Percentiles rank a stretch among this genome's conserved stretches.
phyloP scores from a whole-genome alignment of 305 asterid genomes.

The Ruellia speciosa region DNA sequence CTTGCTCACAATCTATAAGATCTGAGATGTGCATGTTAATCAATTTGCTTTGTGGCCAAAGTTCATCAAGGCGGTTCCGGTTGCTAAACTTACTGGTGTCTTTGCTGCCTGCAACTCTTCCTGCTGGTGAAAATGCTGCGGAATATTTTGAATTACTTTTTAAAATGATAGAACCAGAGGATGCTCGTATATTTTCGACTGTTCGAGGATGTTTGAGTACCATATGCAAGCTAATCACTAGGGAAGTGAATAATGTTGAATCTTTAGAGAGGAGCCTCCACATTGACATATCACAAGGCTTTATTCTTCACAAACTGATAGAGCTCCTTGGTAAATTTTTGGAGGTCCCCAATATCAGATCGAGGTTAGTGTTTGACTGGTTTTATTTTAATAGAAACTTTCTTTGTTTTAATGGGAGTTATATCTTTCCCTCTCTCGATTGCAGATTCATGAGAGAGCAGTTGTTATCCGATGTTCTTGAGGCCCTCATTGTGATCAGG shows the following conservation, averaged over 20 bases:
- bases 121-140: constrained; percentile 96
- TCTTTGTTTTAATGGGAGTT: constrained; percentile 4
- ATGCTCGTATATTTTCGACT: constrained; percentile 89
- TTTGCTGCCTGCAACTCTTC: constrained; percentile 82
- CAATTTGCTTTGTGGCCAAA: constrained; percentile 88
- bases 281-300: constrained; percentile 95
- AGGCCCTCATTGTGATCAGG: constrained; percentile 95
- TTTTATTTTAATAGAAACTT: constrained; percentile 13
- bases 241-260: constrained; percentile 78
- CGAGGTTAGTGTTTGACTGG: constrained; percentile 46
- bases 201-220: constrained; percentile 78
- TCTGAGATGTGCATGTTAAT: constrained; percentile 98
- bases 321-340: constrained; percentile 96
- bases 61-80: constrained; percentile 77
- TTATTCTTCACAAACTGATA: constrained; percentile 94
- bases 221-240: constrained; percentile 71
- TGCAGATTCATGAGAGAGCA: constrained; percentile 89
- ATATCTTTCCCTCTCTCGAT: constrained; percentile 19
- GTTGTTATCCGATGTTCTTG: constrained; percentile 86
- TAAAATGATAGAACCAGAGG: constrained; percentile 90
- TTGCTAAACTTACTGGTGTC: constrained; percentile 83
- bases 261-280: constrained; percentile 97
- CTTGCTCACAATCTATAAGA: constrained; percentile 96
- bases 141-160: constrained; percentile 92
- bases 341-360: constrained; percentile 92